A percentile compares a stretch with the other conserved stretches of the same genome.
Conservation (phyloP, 176 grass and related monocot species). For the Bromus sterilis region DNA sequence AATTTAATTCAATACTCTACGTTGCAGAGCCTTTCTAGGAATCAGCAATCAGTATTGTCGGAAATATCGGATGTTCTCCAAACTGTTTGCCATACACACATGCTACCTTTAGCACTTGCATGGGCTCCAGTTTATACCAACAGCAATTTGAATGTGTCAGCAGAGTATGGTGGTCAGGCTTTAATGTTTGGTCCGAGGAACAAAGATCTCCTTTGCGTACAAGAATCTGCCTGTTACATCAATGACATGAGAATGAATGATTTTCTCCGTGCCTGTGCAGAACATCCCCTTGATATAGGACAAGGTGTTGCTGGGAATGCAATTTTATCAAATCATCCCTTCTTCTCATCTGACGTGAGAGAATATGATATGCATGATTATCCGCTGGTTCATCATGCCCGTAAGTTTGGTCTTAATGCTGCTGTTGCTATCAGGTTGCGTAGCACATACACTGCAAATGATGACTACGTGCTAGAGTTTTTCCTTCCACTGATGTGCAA, state of each 20-base stretch:
- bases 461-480: constrained; percentile 63
- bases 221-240: constrained; percentile 53
- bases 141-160: neutral
- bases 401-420: constrained; percentile 46
- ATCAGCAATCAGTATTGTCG: constrained; percentile 43
- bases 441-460: constrained; percentile 44
- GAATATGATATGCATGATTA: constrained; percentile 34
- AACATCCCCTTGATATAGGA: constrained; percentile 31
- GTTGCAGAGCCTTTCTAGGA: constrained; percentile 12
- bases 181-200: neutral
- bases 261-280: constrained; percentile 47
- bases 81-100: constrained; percentile 49
- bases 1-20: neutral
- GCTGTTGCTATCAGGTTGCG: constrained; percentile 50
- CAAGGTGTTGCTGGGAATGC: constrained; percentile 68
- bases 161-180: neutral
- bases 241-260: constrained; percentile 35
- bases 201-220: constrained; percentile 33
- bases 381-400: constrained; percentile 61
- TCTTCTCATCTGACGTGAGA: constrained; percentile 53
- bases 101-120: constrained; percentile 69
- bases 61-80: constrained; percentile 61
- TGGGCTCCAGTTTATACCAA: constrained; percentile 42
- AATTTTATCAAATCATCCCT: constrained; percentile 42
- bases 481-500: constrained; percentile 53